Conservation (phyloP, 257 asterid species). For the Paulownia fortunei region DNA sequence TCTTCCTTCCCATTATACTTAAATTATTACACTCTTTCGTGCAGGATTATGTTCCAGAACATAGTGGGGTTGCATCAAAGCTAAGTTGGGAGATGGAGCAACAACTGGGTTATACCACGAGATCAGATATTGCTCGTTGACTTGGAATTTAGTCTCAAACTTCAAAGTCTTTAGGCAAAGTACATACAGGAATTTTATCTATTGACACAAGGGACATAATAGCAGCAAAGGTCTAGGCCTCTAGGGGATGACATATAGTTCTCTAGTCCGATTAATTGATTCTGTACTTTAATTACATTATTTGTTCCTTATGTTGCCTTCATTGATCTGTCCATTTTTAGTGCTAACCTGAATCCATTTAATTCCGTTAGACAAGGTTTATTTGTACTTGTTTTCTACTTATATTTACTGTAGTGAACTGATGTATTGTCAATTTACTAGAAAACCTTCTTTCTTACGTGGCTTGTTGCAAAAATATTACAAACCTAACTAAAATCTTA, state of each 20-base stretch:
- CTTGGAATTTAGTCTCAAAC: background rate
- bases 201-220: conserved; percentile 3
- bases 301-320: conserved; percentile 20
- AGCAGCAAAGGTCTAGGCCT: conserved; percentile 31
- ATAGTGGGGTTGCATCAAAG: conserved; percentile 59
- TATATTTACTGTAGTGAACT: too few relatives aligned
- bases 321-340: conserved; percentile 15
- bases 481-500: too few relatives aligned
- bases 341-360: conserved; percentile 4
- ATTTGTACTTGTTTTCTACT: background rate
- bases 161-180: background rate
- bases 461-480: too few relatives aligned
- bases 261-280: conserved; percentile 1
- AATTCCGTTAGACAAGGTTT: background rate
- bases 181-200: conserved; percentile 25
- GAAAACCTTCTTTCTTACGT: too few relatives aligned
- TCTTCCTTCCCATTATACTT: too few relatives aligned
- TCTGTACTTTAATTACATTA: conserved; percentile 23
- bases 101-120: conserved; percentile 68
- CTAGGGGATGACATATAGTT: conserved; percentile 26
- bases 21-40: background rate
- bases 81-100: conserved; percentile 96
- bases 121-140: conserved; percentile 85
- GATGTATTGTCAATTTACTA: too few relatives aligned
- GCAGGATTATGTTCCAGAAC: conserved; percentile 77